phyloP scores from a whole-genome alignment of 1,284 basidiomycete species.

The Malassezia arunalokei region DNA sequence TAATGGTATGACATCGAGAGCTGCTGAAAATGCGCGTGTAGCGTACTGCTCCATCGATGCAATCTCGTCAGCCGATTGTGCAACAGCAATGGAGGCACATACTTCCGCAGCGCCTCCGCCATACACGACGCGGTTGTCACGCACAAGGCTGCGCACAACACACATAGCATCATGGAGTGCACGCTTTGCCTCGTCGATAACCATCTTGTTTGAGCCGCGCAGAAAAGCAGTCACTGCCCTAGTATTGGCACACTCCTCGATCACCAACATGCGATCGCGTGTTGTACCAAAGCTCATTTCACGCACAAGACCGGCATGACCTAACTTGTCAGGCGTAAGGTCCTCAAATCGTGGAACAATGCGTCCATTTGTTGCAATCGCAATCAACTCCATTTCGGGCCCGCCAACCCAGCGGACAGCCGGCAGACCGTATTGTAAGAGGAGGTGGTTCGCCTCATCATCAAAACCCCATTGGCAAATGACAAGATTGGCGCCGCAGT shows the following conservation, averaged over 20 bases:
- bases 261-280: slow-evolving; percentile 95
- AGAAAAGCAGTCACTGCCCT: slow-evolving; percentile 95
- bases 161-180: slow-evolving; percentile 95
- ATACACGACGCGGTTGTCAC: slow-evolving; percentile 93
- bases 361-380: slow-evolving; percentile 93
- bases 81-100: slow-evolving; percentile 80
- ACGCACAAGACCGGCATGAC: slow-evolving; percentile 78
- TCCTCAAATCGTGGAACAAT: slow-evolving; percentile 98
- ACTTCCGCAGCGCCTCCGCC: slow-evolving; percentile 97
- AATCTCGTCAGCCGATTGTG: slow-evolving; percentile 86
- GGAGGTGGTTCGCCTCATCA: slow-evolving; percentile 92
- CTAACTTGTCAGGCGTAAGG: slow-evolving; percentile 77
- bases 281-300: slow-evolving; percentile 95
- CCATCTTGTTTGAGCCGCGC: slow-evolving; percentile 94
- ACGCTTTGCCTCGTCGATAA: slow-evolving; percentile 91
- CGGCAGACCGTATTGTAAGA: slow-evolving; percentile 94
- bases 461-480: slow-evolving; percentile 99
- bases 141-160: slow-evolving; percentile 84
- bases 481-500: slow-evolving; percentile 94
- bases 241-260: slow-evolving; percentile 94
- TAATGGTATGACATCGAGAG: slow-evolving; percentile 80
- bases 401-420: slow-evolving; percentile 99
- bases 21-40: slow-evolving; percentile 92
- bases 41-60: slow-evolving; percentile 97
- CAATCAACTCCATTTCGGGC: slow-evolving; percentile 97